phyloP scores from a whole-genome alignment of 2,329 filamentous ascomycete species.

The Aphanocladium album region DNA sequence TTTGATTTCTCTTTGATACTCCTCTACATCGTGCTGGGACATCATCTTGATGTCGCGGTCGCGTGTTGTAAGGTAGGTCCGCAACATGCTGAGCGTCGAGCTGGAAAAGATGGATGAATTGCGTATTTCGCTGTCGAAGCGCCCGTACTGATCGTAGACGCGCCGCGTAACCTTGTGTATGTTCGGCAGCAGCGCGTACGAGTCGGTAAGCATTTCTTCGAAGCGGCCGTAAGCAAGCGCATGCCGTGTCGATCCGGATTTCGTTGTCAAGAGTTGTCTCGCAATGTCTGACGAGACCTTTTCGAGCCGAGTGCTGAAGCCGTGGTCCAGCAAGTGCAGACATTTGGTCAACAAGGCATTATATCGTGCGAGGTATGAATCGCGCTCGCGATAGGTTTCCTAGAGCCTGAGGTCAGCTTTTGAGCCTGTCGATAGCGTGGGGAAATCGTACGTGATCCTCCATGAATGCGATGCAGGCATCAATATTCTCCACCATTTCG shows the following conservation, averaged over 20 bases:
- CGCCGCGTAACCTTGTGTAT: slow-evolving; percentile 47
- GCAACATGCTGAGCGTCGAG: slow-evolving; percentile 50
- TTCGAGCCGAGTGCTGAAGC: slow-evolving; percentile 48
- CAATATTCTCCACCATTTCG: slow-evolving; percentile 80
- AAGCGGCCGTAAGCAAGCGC: slow-evolving; percentile 57
- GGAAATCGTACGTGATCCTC: slow-evolving; percentile 62
- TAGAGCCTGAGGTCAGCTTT: slow-evolving; percentile 29
- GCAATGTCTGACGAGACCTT: slow-evolving; percentile 51
- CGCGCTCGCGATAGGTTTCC: slow-evolving; percentile 80
- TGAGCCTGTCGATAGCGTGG: neutral
- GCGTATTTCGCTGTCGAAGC: slow-evolving; percentile 35
- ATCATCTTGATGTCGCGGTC: slow-evolving; percentile 50
- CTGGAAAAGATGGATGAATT: slow-evolving; percentile 49
- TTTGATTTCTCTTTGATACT: slow-evolving; percentile 50
- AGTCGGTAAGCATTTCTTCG: slow-evolving; percentile 52
- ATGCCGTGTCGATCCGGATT: slow-evolving; percentile 55
- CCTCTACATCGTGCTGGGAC: slow-evolving; percentile 48
- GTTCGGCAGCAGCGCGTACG: slow-evolving; percentile 52
- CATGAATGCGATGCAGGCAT: slow-evolving; percentile 93
- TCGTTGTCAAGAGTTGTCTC: slow-evolving; percentile 48
- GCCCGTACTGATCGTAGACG: slow-evolving; percentile 49
- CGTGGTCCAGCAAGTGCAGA: slow-evolving; percentile 56
- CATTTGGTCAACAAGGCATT: slow-evolving; percentile 69
- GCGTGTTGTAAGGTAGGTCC: slow-evolving; percentile 46
- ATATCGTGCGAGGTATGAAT: slow-evolving; percentile 83